Base-by-base conservation (phyloP, 2,329 filamentous ascomycete species). In the Grosmannia huntii region DNA sequence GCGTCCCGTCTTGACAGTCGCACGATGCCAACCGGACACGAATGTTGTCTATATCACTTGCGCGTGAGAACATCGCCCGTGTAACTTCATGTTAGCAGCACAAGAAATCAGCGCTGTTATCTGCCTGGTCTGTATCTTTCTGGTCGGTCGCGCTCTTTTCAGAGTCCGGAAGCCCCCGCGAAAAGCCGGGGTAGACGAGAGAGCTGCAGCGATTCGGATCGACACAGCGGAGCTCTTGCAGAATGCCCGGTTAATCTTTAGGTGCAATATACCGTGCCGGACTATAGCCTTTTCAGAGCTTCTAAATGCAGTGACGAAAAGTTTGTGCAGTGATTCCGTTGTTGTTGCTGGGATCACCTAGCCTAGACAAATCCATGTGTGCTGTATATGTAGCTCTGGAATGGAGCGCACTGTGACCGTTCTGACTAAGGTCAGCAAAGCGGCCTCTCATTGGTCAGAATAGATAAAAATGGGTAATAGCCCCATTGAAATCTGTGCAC, bases 171-270 rank as follows among this genome's bases (percentile, higher is more conserved):
- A n/a, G 0, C 11, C 56, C 21, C 21, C 23, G 36, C 23, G 14
- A 21, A 3, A 59, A 50, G 5, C 56, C 56, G 10, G 52, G 55
- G 36, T 60, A 60, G 16, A 46, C 4, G 6, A 60, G 59, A 25
- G 55, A 60, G 44, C 53, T 28, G 23, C 59, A 57, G 11, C 59
- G 59, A n/a, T 44, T 51, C 4, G 59, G 55, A 41, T 60, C 59
- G n/a, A 60, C 52, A 38, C 59, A 60, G 53, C 59, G 59, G 31
- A 60, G 46, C 56, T 60, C 56, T 19, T 31, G 55, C 6, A 52
- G 36, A 7, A 53, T 57, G 4, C 59, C 55, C 9, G 44, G 55
- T 33, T 57, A 11, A 27, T 55, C 52, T 28, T 31, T 25, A 6
- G 59, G 59, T 11, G 59, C 55, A 38, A 60, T 57, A 21, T 46